A percentile compares a stretch with the other conserved stretches of the same genome.
Conservation (phyloP, 352 stramenopile species). For the Pythium aphanidermatum region DNA sequence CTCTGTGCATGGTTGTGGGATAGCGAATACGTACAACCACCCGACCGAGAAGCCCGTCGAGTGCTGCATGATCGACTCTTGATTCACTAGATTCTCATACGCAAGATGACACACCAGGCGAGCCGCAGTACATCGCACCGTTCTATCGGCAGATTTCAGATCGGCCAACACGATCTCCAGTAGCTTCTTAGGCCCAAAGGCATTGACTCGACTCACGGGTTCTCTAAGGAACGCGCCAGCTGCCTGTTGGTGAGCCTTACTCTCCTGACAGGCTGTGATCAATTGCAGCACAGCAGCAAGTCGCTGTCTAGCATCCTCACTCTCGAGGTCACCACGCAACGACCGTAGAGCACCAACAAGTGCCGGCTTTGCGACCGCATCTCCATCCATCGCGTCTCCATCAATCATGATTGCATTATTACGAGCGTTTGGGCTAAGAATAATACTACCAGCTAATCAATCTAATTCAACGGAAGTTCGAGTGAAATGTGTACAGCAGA, state of each 20-base stretch:
- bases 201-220: not conserved
- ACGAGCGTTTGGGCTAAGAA: too few relatives aligned
- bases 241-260: conserved; percentile 32
- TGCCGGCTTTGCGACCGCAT: not conserved
- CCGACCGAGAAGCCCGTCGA: conserved; percentile 31
- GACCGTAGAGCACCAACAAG: not conserved
- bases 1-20: conserved; percentile 17
- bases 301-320: conserved; percentile 22
- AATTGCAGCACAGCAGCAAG: conserved; percentile 31
- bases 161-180: conserved; percentile 28
- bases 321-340: conserved; percentile 14
- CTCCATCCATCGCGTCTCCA: too few relatives aligned
- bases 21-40: conserved; percentile 50
- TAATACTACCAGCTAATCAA: too few relatives aligned
- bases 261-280: conserved; percentile 24
- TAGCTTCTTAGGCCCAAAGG: conserved; percentile 3
- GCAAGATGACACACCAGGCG: conserved; percentile 42
- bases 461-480: too few relatives aligned
- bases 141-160: conserved; percentile 29
- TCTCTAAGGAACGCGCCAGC: conserved; percentile 38
- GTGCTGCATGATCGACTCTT: conserved; percentile 25
- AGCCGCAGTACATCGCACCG: conserved; percentile 34
- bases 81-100: conserved; percentile 42
- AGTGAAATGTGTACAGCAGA: too few relatives aligned
- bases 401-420: not conserved